These are phyloP conservation scores for Elsinoe australis DNA, from an alignment of 2,329 filamentous ascomycete species.

Conservation along the genomic window DNA sequence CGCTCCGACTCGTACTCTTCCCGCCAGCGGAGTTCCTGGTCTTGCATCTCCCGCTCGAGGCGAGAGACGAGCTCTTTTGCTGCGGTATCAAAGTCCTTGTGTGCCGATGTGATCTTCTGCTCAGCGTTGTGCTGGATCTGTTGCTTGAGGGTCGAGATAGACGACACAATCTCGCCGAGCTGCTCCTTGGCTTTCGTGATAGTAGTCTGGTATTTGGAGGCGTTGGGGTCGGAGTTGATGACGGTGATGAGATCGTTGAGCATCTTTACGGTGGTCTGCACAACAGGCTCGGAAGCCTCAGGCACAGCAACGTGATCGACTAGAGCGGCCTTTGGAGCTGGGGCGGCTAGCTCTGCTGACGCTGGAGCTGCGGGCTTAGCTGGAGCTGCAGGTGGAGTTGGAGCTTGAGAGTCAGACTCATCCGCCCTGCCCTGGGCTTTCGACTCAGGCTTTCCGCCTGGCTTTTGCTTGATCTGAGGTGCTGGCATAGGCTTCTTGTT, in stretches of 20 bases:
- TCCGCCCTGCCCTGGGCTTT: slow-evolving; percentile 14
- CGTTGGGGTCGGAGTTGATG: slow-evolving; percentile 77
- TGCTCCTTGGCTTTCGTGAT: slow-evolving; percentile 81
- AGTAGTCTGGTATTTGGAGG: slow-evolving; percentile 67
- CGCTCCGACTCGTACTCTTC: slow-evolving; percentile 85
- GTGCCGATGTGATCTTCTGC: slow-evolving; percentile 61
- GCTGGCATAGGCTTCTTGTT: slow-evolving; percentile 30
- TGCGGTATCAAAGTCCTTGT: slow-evolving; percentile 75
- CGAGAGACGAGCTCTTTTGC: slow-evolving; percentile 80
- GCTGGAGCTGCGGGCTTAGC: slow-evolving; percentile 50
- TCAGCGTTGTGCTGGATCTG: slow-evolving; percentile 64
- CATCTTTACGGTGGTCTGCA: slow-evolving; percentile 90
- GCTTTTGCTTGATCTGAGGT: slow-evolving; percentile 21
- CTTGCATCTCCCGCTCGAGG: slow-evolving; percentile 74
- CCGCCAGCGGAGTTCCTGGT: slow-evolving; percentile 75
- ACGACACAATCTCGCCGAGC: slow-evolving; percentile 65
- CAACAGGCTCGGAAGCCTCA: slow-evolving; percentile 73
- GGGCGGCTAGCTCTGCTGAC: slow-evolving; percentile 40
- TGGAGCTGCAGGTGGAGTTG: slow-evolving; percentile 23
- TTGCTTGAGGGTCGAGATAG: slow-evolving; percentile 67
- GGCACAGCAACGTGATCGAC: slow-evolving; percentile 72
- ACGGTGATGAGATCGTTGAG: slow-evolving; percentile 93
- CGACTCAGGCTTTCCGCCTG: slow-evolving; percentile 11
- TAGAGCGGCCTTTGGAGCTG: slow-evolving; percentile 49
- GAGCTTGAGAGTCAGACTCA: slow-evolving; percentile 20